phyloP scores from a whole-genome alignment of 2,329 filamentous ascomycete genomes.

The Fusarium ramigenum region DNA sequence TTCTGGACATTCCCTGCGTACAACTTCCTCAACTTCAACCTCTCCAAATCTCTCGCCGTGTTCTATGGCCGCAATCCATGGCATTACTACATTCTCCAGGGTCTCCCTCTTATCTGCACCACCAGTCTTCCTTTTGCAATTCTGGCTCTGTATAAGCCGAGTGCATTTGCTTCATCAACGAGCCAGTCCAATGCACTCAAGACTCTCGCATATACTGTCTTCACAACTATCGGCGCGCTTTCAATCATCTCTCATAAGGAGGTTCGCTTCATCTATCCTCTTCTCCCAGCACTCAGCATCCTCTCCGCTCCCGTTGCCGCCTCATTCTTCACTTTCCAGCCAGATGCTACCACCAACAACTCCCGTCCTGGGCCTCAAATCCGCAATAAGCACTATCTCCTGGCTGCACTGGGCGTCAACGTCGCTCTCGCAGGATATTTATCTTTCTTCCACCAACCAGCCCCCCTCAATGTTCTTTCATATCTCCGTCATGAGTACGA shows the following conservation, averaged over 20 bases:
- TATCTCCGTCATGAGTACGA: slow-evolving; percentile 82
- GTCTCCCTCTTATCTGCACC: slow-evolving; percentile 85
- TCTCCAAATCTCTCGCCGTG: slow-evolving; percentile 84
- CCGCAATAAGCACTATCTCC: slow-evolving; percentile 65
- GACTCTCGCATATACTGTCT: slow-evolving; percentile 64
- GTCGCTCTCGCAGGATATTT: slow-evolving; percentile 77
- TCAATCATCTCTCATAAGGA: slow-evolving; percentile 94
- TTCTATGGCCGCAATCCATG: slow-evolving; percentile 92
- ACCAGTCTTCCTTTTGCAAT: slow-evolving; percentile 82
- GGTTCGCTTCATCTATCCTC: slow-evolving; percentile 94
- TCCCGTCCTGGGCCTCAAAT: slow-evolving; percentile 46
- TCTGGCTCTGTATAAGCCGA: slow-evolving; percentile 66
- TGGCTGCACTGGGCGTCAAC: slow-evolving; percentile 71
- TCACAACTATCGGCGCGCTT: slow-evolving; percentile 69
- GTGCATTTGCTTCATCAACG: slow-evolving; percentile 44
- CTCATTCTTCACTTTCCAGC: slow-evolving; percentile 66
- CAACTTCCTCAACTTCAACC: slow-evolving; percentile 89
- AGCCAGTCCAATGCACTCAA: slow-evolving; percentile 48
- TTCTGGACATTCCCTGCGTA: slow-evolving; percentile 89
- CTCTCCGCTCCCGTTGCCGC: slow-evolving; percentile 75
- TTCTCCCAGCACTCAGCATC: slow-evolving; percentile 86
- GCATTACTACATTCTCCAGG: slow-evolving; percentile 94
- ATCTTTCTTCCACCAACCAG: slow-evolving; percentile 80
- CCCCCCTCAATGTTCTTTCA: slow-evolving; percentile 76
- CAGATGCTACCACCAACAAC: slow-evolving; percentile 42